phyloP scores from a whole-genome alignment of 805 yeast genomes.

The Starmera pachycereana region DNA sequence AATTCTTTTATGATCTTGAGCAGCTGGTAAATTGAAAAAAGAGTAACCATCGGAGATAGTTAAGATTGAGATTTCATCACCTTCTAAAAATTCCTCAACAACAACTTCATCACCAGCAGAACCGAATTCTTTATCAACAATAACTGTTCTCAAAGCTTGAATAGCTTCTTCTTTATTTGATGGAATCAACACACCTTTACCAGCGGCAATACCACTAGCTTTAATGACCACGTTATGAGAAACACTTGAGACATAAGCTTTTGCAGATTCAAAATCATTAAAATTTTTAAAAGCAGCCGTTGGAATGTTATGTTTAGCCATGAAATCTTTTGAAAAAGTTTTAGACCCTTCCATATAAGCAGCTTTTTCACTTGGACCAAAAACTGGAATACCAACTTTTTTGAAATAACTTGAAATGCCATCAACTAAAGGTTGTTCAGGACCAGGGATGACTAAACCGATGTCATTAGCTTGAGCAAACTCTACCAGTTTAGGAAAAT shows the following conservation, averaged over 20 bases:
- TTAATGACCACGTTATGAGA: conserved; percentile 80
- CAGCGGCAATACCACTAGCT: conserved; percentile 98
- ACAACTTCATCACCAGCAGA: conserved; percentile 92
- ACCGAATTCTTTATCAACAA: conserved; percentile 87
- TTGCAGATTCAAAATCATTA: conserved; percentile 66
- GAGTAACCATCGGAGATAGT: conserved; percentile 93
- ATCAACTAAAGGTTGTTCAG: conserved; percentile 97
- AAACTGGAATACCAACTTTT: conserved; percentile 85
- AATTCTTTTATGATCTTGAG: conserved; percentile 95
- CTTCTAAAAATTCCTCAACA: conserved; percentile 91
- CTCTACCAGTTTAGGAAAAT: conserved; percentile 58
- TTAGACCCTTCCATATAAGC: conserved; percentile 96
- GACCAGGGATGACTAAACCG: conserved; percentile 86
- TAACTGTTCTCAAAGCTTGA: conserved; percentile 73
- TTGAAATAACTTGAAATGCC: conserved; percentile 71
- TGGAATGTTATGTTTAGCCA: conserved; percentile 87
- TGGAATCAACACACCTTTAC: conserved; percentile 96
- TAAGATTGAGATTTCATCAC: conserved; percentile 91
- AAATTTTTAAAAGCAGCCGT: conserved; percentile 88
- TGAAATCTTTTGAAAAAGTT: conserved; percentile 86
- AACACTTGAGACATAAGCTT: conserved; percentile 50
- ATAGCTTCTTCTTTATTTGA: conserved; percentile 73
- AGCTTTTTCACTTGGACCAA: conserved; percentile 90
- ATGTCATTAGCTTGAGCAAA: conserved; percentile 65
- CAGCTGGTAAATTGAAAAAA: conserved; percentile 84